Evolutionary conservation across 345 rosid species (phyloP), one percentile per base, ranked within the genome.

Genomic region (Brassica carinata): DNA sequence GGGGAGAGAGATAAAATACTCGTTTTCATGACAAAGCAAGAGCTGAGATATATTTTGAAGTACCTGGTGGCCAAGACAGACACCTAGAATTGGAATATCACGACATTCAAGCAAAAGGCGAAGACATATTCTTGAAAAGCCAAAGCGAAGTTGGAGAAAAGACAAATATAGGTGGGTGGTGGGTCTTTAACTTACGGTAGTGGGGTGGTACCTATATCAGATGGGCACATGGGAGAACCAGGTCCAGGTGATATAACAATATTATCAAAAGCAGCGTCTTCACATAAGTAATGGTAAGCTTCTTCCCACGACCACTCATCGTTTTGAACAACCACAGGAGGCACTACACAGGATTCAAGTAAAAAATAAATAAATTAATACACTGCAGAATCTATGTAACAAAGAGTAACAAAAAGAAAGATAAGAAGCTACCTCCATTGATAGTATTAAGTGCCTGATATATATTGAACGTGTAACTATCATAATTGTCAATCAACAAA

Each of bases 51-150:
- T 3, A n/a, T 7, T 18, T 19, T 14, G 55, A 63, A 74, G 59
- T 87, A 95, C 98, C 98, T 93, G 98, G 87, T 95, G 98, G 48
- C 99, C 99, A 61, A 95, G 94, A 75, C 99, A 95, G 86, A 93
- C 88, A 4, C 97, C 99, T 71, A 96, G 83, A 85, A 93, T 87
- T 74, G 98, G 99, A 72, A 95, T 87, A 84, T 93, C 94, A 83
- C 84, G 70, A 85, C 98, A 93, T 79, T 93, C 92, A 45, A 83
- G 87, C 85, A 95, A 87, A 85, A 95, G 84, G 77, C 74, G 92
- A 83, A 89, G 93, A 86, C 98, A 95, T 74, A 93, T 85, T 77
- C 99, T 98, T 95, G 88, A 34, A 84, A 82, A 75, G 84, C 75
- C 76, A 58, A n/a, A 15, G 59, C 1, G 1, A 48, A 77, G 74